Conservation (phyloP, 2,329 filamentous ascomycete genomes). For the Penicillium sp. region DNA sequence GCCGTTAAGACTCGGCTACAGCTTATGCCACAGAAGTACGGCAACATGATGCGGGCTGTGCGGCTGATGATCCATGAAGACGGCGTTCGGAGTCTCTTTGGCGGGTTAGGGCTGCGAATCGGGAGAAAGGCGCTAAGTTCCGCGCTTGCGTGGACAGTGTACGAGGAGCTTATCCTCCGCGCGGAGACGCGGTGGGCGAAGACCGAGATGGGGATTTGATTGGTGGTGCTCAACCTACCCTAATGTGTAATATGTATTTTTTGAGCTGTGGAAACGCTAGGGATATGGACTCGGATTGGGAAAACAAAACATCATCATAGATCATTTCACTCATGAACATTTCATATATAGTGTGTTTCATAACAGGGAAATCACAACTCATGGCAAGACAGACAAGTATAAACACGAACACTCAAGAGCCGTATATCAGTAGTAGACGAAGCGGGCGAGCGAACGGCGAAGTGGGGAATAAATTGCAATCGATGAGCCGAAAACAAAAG, state of each 20-base stretch:
- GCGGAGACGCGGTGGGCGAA: conserved; percentile 58
- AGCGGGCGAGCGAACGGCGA: neutral
- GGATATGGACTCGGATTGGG: neutral
- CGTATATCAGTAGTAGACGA: conserved; percentile 8
- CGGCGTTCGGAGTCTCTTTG: conserved; percentile 78
- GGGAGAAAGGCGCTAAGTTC: conserved; percentile 89
- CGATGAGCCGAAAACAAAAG: neutral
- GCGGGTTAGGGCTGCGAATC: conserved; percentile 85
- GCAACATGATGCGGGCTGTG: conserved; percentile 79
- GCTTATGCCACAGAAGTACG: conserved; percentile 80
- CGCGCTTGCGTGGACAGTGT: conserved; percentile 96
- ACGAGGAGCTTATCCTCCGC: conserved; percentile 86
- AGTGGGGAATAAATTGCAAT: neutral
- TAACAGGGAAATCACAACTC: conserved; percentile 25
- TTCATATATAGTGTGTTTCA: conserved; percentile 28
- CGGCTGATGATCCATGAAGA: conserved; percentile 81
- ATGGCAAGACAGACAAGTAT: conserved; percentile 19
- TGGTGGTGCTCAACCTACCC: conserved; percentile 17
- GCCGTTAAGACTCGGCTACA: conserved; percentile 95
- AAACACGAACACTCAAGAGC: conserved; percentile 10
- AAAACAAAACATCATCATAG: conserved; percentile 5
- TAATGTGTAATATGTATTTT: conserved; percentile 6
- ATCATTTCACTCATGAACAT: conserved; percentile 20
- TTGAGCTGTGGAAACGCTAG: neutral
- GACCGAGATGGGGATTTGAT: conserved; percentile 27